Evolutionary conservation across 805 yeast species (phyloP), one percentile per base, ranked within the genome.

Genomic region (Komagataella pseudopastoris): DNA sequence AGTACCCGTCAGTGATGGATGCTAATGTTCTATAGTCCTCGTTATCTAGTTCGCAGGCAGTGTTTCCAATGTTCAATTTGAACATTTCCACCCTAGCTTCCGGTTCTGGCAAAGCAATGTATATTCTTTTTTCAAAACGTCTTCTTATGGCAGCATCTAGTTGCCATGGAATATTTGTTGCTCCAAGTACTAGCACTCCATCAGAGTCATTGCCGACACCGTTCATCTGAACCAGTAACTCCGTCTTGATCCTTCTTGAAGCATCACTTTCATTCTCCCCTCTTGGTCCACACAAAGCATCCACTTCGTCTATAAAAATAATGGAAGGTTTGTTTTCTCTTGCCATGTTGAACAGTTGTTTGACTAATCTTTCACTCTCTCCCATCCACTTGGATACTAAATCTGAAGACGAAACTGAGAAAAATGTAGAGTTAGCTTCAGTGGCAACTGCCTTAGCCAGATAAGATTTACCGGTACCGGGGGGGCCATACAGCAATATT

Each of bases 361-460:
- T 93, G 23, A 93, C 98, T 52, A 93, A 77, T 67, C 98, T 81
- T 67, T 93, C 99, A 23, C 95, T 83, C 66, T 93, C 99, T 60
- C 99, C 99, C 97, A 91, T 91, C 99, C 99, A 93, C 67, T 93
- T 93, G 57, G 95, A 85, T 3, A 93, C 98, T 60, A 93, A 76
- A 66, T 93, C 99, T 12, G 96, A 86, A 0, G 96, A 88, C n/a
- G 95, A 85, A 1, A 93, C 96, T 2, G 96, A 86, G 68, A 93
- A 93, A 60, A 93, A 93, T 0, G 99, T 93, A 0, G 97, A 88
- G 64, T 91, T 89, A 49, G 98, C 96, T 61, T 93, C 99, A 0
- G 99, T 93, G 23, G 99, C 99, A 6, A 93, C 98, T 0, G 99
- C 99, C 64, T 93, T 93, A 8, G 99, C 99, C 53, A 93, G 71